Base-by-base conservation (phyloP, 169 alveolate species). In the Amoebophrya sp. region DNA sequence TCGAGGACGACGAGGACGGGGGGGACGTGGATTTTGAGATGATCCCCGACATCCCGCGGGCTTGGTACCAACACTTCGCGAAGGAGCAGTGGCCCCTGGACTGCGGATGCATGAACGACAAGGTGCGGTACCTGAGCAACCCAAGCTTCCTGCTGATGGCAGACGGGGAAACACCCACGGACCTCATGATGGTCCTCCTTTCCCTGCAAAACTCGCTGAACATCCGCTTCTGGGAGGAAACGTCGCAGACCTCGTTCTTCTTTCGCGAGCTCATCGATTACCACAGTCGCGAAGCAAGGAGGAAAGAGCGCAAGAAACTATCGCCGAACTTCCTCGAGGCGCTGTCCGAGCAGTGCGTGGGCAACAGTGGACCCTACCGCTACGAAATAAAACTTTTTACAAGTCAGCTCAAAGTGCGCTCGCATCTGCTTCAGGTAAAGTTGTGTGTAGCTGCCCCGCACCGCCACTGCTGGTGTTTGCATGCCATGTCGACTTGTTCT, bases 221-320 rank as follows among this genome's bases (percentile, higher is more conserved):
- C 83, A 66, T 66, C 32, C 83, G 83, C 32, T 25, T 66, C 83
- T 66, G 83, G 83, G 83, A 66, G 83, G 83, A 66, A n/a, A 66
- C 83, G 10, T 25, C 83, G 32, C 83, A 66, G 35, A 66, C 83
- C 39, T 2, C 83, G 7, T 66, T 25, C 32, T 66, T 66, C 35
- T 66, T 66, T 25, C 83, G 83, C 83, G 83, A 66, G 83, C 12
- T 66, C 10, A 0, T 66, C 83, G 83, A 66, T 1, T 66, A 12
- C 83, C 83, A 66, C 35, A 7, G 23, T 2, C 54, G 54, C 54
- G 54, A 41, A 12, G 54, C 54, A n/a, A n/a, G n/a, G n/a, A n/a
- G n/a, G n/a, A n/a, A n/a, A n/a, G n/a, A n/a, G n/a, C n/a, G n/a
- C n/a, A n/a, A n/a, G 66, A 47, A 47, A 18, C 66, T 66, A 25